Evolutionary conservation across 225 moss, liverwort and hornwort genomes (phyloP).

Genomic region (Bryum argenteum): DNA sequence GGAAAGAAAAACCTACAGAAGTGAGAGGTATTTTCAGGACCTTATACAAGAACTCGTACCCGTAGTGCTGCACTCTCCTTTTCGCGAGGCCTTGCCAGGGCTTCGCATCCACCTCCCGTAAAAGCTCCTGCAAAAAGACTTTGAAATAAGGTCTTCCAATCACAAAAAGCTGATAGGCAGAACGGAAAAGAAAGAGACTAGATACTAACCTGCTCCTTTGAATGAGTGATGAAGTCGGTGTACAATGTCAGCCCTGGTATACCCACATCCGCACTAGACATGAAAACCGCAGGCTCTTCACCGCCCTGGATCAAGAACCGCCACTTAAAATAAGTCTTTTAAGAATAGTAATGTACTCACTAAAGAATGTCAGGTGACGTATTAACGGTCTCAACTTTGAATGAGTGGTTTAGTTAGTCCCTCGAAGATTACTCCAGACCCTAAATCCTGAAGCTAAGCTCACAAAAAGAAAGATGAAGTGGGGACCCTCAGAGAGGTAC

Average conservation of each 20-base stretch:
- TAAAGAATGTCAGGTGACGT: background rate
- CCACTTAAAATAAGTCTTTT: constrained; percentile 4
- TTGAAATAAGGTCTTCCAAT: background rate
- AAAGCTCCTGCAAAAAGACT: constrained; percentile 56
- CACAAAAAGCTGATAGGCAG: background rate
- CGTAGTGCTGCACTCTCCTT: constrained; percentile 98
- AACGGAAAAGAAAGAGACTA: constrained; percentile 19
- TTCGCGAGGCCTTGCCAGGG: constrained; percentile 92
- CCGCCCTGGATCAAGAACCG: constrained; percentile 28
- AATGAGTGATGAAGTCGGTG: constrained; percentile 63
- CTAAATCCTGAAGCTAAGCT: background rate
- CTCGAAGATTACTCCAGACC: background rate
- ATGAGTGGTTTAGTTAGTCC: background rate
- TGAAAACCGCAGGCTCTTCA: constrained; percentile 50
- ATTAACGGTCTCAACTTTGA: background rate
- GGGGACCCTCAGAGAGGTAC: no score
- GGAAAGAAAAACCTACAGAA: constrained; percentile 15
- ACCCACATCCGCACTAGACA: constrained; percentile 58
- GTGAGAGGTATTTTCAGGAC: constrained; percentile 55
- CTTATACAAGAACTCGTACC: constrained; percentile 99
- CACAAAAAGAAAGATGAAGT: background rate
- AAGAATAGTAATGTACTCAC: no score
- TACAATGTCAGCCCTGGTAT: constrained; percentile 80
- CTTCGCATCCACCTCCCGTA: constrained; percentile 76
- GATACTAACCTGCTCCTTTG: constrained; percentile 70